phyloP scores from a whole-genome alignment of 1,139 yeast species.

The Candida tropicalis region DNA sequence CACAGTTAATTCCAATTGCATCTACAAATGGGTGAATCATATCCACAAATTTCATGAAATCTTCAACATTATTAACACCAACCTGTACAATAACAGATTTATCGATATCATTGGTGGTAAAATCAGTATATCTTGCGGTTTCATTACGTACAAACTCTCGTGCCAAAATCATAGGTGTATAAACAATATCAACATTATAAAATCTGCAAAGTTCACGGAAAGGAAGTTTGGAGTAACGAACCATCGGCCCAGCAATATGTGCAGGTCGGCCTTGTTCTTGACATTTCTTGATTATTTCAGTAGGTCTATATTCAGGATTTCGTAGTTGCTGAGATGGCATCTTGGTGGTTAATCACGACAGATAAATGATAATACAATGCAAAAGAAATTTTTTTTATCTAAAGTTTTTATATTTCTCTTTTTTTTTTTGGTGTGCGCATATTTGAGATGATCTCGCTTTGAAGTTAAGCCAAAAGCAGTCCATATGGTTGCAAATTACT shows the following conservation, averaged over 20 bases:
- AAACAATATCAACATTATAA: conserved; percentile 78
- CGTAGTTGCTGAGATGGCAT: conserved; percentile 8
- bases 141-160: conserved; percentile 89
- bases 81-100: conserved; percentile 83
- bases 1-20: conserved; percentile 94
- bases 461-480: too few relatives aligned
- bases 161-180: conserved; percentile 95
- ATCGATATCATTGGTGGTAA: conserved; percentile 74
- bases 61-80: conserved; percentile 88
- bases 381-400: conserved; percentile 2
- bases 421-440: background rate
- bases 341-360: too few relatives aligned
- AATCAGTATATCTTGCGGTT: conserved; percentile 80
- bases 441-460: background rate
- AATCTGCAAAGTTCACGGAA: conserved; percentile 80
- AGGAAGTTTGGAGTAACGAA: conserved; percentile 90
- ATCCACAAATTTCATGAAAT: conserved; percentile 77
- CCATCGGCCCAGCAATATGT: conserved; percentile 95
- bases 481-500: conserved; percentile 4
- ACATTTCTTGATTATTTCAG: conserved; percentile 12
- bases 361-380: background rate
- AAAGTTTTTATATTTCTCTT: conserved; percentile 7
- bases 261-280: conserved; percentile 57
- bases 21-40: conserved; percentile 91
- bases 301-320: conserved; percentile 17